Evolutionary conservation across 306 rosid species (phyloP).

Genomic region (Benincasa hispida): DNA sequence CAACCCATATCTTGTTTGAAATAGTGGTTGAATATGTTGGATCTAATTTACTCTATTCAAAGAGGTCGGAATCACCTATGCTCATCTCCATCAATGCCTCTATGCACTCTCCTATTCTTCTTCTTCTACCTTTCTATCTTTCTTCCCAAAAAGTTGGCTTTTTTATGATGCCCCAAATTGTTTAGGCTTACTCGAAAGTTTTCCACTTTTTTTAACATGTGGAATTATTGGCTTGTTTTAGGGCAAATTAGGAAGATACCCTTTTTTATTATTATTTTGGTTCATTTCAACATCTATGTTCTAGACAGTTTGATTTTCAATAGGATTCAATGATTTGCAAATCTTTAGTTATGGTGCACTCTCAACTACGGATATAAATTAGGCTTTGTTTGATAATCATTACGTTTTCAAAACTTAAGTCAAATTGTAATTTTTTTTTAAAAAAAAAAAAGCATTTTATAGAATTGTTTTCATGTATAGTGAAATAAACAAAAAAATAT

Average conservation of each 20-base stretch:
- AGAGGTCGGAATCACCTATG: background rate
- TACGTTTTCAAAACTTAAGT: too few relatives aligned
- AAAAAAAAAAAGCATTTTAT: too few relatives aligned
- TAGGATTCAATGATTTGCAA: background rate
- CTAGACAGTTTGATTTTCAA: too few relatives aligned
- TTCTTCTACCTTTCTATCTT: background rate
- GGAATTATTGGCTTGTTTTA: background rate
- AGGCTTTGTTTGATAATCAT: too few relatives aligned
- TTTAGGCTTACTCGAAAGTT: background rate
- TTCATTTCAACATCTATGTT: background rate
- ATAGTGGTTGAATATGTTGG: background rate
- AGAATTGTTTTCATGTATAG: too few relatives aligned
- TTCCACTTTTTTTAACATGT: background rate
- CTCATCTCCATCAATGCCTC: background rate
- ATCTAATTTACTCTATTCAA: background rate
- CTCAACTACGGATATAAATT: background rate
- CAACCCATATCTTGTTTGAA: background rate
- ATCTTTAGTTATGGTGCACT: background rate
- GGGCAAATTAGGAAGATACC: background rate
- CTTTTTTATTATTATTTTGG: background rate
- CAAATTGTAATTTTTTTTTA: too few relatives aligned
- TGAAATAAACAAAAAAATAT: too few relatives aligned
- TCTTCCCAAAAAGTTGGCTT: background rate
- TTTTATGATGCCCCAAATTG: background rate
- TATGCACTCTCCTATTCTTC: background rate